These are phyloP conservation scores for Fistulina hepatica DNA, from an alignment of 1,284 basidiomycete species.

Conservation along the genomic window DNA sequence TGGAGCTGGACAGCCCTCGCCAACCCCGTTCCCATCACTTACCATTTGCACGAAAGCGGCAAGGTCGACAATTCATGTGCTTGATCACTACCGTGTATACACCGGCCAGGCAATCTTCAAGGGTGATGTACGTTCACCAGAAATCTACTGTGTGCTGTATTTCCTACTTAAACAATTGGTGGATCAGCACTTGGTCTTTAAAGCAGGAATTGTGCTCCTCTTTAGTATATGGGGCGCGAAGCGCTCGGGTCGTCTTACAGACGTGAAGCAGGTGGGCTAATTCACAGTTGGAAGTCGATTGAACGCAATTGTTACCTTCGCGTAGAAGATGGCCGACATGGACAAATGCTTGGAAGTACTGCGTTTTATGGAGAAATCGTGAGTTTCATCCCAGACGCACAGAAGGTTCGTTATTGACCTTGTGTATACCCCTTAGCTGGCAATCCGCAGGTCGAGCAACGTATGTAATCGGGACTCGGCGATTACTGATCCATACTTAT, in stretches of 20 bases:
- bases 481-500: background rate
- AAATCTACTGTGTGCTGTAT: too few relatives aligned
- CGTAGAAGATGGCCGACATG: constrained; percentile 60
- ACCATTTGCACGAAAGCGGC: constrained; percentile 84
- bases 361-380: constrained; percentile 11
- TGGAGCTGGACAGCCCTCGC: constrained; percentile 37
- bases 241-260: constrained; percentile 31
- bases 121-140: too few relatives aligned
- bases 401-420: background rate
- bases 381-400: background rate
- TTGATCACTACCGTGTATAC: constrained; percentile 39
- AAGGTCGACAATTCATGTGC: constrained; percentile 61
- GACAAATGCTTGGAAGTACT: constrained; percentile 36
- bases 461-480: background rate
- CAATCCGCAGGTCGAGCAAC: constrained; percentile 40
- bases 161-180: too few relatives aligned
- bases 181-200: constrained; percentile 34
- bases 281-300: background rate
- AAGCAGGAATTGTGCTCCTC: constrained; percentile 56
- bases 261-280: constrained; percentile 4
- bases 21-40: constrained; percentile 43
- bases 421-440: constrained; percentile 28
- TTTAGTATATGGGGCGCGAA: constrained; percentile 70
- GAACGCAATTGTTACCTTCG: background rate
- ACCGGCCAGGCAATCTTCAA: too few relatives aligned